Conservation (phyloP, 495 filamentous ascomycete genomes). For the Neurospora discreta region DNA sequence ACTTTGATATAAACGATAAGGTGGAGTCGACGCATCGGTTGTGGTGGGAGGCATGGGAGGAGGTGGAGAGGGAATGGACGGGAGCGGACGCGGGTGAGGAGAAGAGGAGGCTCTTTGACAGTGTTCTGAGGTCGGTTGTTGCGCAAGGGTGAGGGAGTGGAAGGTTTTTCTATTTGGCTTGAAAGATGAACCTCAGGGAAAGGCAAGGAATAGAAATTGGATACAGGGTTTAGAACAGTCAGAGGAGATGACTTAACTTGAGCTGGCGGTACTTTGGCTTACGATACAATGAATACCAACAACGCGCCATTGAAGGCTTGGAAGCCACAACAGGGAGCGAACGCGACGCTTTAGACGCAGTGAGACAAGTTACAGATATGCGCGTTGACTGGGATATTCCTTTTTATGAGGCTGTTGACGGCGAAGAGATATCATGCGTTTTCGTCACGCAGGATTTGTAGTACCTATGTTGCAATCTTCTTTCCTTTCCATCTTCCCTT, state of each 20-base stretch:
- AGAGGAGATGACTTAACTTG: neutral
- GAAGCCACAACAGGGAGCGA: neutral
- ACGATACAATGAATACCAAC: neutral
- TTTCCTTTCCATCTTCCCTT: neutral
- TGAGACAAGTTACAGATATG: neutral
- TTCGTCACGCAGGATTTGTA: neutral
- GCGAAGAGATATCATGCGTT: neutral
- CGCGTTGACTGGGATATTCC: neutral
- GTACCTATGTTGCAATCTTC: neutral
- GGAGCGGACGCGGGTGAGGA: constrained; percentile 10
- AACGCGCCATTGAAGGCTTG: neutral
- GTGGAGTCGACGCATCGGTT: constrained; percentile 27
- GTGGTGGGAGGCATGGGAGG: constrained; percentile 27
- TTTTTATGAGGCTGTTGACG: neutral
- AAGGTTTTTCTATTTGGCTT: neutral
- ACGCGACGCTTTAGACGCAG: neutral
- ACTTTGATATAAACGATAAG: constrained; percentile 16
- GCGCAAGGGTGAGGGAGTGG: constrained; percentile 18
- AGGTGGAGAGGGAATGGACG: constrained; percentile 26
- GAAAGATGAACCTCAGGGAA: neutral
- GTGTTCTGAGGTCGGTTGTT: constrained; percentile 27
- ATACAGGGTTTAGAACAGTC: neutral
- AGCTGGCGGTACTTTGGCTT: neutral
- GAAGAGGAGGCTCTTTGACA: constrained; percentile 23
- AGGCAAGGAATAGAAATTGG: neutral